phyloP scores from a whole-genome alignment of 768 basidiomycete species.

The Lactarius indigo region DNA sequence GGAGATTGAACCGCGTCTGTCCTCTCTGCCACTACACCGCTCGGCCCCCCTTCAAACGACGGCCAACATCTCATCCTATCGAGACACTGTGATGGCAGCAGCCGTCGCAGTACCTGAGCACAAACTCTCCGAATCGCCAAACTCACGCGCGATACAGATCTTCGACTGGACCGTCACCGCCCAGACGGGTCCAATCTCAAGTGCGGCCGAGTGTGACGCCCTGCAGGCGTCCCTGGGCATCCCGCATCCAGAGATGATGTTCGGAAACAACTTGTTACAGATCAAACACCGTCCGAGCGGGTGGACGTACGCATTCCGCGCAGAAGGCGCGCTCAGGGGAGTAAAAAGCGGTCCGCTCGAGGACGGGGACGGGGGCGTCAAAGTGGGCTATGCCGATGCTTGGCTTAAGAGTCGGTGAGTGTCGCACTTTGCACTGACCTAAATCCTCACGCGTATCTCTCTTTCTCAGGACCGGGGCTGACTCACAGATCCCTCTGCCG shows the following conservation, averaged over 20 bases:
- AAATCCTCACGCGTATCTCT: conserved; percentile 2
- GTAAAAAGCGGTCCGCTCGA: conserved; percentile 77
- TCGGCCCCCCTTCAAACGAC: conserved; percentile 1
- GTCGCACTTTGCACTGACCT: not conserved
- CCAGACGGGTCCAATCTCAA: conserved; percentile 74
- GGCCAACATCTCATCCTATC: conserved; percentile 17
- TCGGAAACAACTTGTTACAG: conserved; percentile 75
- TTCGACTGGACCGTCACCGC: conserved; percentile 67
- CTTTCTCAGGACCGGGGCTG: conserved; percentile 66
- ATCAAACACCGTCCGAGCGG: conserved; percentile 63
- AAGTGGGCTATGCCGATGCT: conserved; percentile 90
- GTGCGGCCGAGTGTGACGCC: conserved; percentile 68
- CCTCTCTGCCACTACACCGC: not conserved
- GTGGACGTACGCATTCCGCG: conserved; percentile 64
- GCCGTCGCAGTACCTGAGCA: conserved; percentile 55
- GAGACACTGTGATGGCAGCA: conserved; percentile 38
- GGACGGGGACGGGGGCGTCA: conserved; percentile 86
- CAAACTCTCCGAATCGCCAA: conserved; percentile 63
- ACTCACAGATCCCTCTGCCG: conserved; percentile 63
- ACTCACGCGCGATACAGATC: conserved; percentile 65
- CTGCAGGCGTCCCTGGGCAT: conserved; percentile 64
- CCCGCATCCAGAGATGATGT: conserved; percentile 95
- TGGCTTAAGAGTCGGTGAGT: conserved; percentile 87
- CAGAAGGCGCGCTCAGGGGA: conserved; percentile 58
- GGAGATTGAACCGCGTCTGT: conserved; percentile 5